Evolutionary conservation across 345 rosid species (phyloP).

Genomic region (Brassica cretica): DNA sequence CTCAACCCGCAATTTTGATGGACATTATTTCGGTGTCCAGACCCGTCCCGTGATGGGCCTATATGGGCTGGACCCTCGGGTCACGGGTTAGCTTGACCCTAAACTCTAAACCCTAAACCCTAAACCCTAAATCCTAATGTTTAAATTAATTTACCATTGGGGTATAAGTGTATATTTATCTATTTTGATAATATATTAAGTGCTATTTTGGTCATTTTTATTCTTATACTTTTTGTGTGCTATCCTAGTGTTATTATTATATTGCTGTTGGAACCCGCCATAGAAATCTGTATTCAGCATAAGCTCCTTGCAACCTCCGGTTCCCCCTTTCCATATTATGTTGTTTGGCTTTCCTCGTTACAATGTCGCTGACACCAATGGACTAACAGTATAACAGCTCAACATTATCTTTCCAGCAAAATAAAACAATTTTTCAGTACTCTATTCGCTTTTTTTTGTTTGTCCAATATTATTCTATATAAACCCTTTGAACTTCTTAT

Average conservation of each 20-base stretch:
- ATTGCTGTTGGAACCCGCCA: constrained; percentile 78
- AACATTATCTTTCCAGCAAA: not conserved
- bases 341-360: not conserved
- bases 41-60: too few relatives aligned
- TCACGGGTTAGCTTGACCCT: too few relatives aligned
- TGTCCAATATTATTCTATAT: constrained; percentile 26
- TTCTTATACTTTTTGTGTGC: too few relatives aligned
- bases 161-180: too few relatives aligned
- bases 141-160: too few relatives aligned
- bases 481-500: constrained; percentile 10
- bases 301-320: constrained; percentile 82
- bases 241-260: constrained; percentile 35
- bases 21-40: too few relatives aligned
- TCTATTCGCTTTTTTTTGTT: constrained; percentile 11
- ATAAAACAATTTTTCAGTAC: not conserved
- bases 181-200: too few relatives aligned
- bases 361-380: not conserved
- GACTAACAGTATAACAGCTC: not conserved
- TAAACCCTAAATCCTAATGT: too few relatives aligned
- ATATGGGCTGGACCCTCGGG: too few relatives aligned
- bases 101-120: too few relatives aligned
- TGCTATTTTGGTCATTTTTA: too few relatives aligned
- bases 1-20: too few relatives aligned
- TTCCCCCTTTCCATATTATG: not conserved
- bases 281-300: constrained; percentile 69